Base-by-base conservation (phyloP, 345 rosid genomes). In the Streptanthus diversifolius region DNA sequence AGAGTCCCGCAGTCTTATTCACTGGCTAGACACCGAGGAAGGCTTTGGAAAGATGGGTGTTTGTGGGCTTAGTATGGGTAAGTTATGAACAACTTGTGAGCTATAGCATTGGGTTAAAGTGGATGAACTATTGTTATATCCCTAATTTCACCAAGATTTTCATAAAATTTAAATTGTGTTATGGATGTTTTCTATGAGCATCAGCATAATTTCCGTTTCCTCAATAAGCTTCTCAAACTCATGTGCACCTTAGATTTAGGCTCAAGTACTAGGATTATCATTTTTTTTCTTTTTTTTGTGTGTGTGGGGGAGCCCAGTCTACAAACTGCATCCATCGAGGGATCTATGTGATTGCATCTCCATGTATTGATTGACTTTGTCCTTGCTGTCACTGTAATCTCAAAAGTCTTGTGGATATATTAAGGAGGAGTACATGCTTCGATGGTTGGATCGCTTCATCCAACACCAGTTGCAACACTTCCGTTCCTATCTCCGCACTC, bases 21-120 rank as follows among this genome's bases (percentile, higher is more conserved):
- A 90, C 77, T 95, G 99, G 99, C 79, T 90, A 57, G 98, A 91
- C 39, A 68, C 49, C 0, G 96, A 90, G 82, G 93, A 81, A 74
- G 98, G 99, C 45, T 91, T 83, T 55, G 99, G 99, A 75, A 95
- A 95, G 86, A 87, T 79, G 84, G 99, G 99, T 30, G 84, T 91
- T 68, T 95, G 97, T 75, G 99, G 99, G 68, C 93, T 95, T 71
- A 95, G 99, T 77, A 95, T 95, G 98, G 99, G 99, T 95, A 85
- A 79, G 88, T 37, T 57, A 2, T 10, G 19, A 53, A 44, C 54
- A 17, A 18, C 1, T 15, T 44, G 7, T 44, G 48, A 68, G 74
- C 33, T 43, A 44, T 10, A 61, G 55, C 63, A 37, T 74, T 66
- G 54, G 21, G 39, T 30, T 22, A 8, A 40, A 14, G 0, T 54